phyloP scores from a whole-genome alignment of 2,329 filamentous ascomycete genomes.

The Coniella lustricola region DNA sequence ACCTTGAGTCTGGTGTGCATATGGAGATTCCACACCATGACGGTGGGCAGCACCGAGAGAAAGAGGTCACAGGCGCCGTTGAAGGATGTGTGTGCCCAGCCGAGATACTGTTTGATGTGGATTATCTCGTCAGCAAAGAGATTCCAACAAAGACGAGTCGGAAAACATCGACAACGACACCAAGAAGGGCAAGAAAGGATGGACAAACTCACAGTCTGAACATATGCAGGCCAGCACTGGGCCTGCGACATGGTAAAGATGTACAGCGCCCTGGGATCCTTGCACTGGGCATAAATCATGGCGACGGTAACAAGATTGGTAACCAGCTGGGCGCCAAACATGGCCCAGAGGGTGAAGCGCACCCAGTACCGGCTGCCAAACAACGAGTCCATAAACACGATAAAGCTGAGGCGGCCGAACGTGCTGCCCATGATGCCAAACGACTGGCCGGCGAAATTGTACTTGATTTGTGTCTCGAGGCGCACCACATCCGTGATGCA shows the following conservation, averaged over 20 bases:
- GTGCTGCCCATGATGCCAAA: slow-evolving; percentile 11
- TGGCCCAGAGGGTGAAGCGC: neutral
- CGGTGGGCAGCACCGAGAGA: slow-evolving; percentile 3
- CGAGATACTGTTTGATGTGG: slow-evolving; percentile 3
- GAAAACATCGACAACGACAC: neutral
- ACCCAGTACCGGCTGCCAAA: slow-evolving; percentile 4
- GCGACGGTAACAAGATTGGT: slow-evolving; percentile 7
- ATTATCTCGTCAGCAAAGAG: neutral
- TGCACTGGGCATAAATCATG: slow-evolving; percentile 6
- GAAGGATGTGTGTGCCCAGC: slow-evolving; percentile 9
- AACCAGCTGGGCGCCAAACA: slow-evolving; percentile 4
- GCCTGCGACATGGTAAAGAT: neutral
- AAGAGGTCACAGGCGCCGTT: slow-evolving; percentile 4
- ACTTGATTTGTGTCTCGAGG: slow-evolving; percentile 10
- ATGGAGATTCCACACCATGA: slow-evolving; percentile 7
- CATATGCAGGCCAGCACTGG: slow-evolving; percentile 4
- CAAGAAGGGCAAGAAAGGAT: neutral
- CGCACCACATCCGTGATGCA: neutral
- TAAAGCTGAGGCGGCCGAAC: slow-evolving; percentile 6
- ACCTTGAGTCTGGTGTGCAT: slow-evolving; percentile 8
- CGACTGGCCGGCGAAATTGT: slow-evolving; percentile 4
- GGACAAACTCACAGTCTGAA: slow-evolving; percentile 2
- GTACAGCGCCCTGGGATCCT: slow-evolving; percentile 8
- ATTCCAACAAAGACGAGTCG: neutral
- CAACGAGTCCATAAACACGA: slow-evolving; percentile 7